Evolutionary conservation across 1,284 basidiomycete species (phyloP).

Genomic region (Sporisorium iseilematis-ciliati): DNA sequence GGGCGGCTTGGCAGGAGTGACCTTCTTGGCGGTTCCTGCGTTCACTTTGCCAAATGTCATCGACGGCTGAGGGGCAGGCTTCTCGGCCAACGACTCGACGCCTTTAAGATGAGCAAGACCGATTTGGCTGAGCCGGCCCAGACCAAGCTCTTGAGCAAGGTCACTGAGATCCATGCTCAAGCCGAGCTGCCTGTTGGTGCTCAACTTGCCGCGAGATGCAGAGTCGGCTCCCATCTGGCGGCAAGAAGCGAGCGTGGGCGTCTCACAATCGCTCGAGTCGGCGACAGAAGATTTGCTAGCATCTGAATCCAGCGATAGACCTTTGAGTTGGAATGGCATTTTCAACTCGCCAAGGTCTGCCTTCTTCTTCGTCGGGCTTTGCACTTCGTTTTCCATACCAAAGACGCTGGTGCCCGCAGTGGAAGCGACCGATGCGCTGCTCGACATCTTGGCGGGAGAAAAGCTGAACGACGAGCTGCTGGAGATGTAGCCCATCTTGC

Average conservation of each 20-base stretch:
- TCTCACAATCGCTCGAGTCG: constrained; percentile 54
- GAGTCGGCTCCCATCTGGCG: constrained; percentile 32
- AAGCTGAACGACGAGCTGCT: constrained; percentile 34
- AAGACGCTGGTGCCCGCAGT: constrained; percentile 47
- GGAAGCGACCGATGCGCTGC: constrained; percentile 38
- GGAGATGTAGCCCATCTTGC: constrained; percentile 32
- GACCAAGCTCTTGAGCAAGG: constrained; percentile 50
- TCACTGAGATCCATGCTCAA: constrained; percentile 54
- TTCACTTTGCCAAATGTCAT: constrained; percentile 4
- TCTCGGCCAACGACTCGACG: constrained; percentile 30
- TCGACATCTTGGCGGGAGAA: constrained; percentile 42
- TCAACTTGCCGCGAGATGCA: constrained; percentile 1
- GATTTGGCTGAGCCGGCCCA: constrained; percentile 53
- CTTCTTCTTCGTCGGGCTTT: neutral
- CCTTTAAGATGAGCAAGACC: constrained; percentile 40
- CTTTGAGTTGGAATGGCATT: constrained; percentile 42
- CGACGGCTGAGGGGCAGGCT: constrained; percentile 6
- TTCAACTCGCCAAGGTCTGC: constrained; percentile 26
- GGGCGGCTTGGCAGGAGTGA: constrained; percentile 46
- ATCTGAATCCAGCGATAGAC: neutral
- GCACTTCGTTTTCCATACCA: constrained; percentile 26
- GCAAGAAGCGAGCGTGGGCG: constrained; percentile 49
- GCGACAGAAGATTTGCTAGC: constrained; percentile 4
- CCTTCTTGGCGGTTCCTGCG: constrained; percentile 10
- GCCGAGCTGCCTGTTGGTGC: constrained; percentile 35